Evolutionary conservation across 768 basidiomycete genomes (phyloP).

Genomic region (Macrocybe gigantea): DNA sequence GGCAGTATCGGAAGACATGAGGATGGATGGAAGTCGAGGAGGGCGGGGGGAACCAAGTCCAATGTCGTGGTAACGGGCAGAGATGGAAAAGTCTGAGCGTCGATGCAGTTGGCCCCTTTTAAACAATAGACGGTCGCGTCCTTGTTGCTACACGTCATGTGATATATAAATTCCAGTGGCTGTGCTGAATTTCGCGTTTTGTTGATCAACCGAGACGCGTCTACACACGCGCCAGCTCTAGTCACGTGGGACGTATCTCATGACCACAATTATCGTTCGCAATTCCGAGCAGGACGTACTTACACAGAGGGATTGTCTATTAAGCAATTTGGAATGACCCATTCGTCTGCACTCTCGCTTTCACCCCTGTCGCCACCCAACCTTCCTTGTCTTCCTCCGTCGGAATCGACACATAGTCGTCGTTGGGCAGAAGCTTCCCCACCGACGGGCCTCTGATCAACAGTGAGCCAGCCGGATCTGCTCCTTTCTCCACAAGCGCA

Average conservation of each 20-base stretch:
- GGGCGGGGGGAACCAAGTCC: background rate
- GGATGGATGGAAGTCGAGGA: background rate
- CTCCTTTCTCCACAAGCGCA: conserved; percentile 53
- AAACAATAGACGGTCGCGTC: conserved; percentile 15
- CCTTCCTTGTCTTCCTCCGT: conserved; percentile 27
- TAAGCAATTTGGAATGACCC: conserved; percentile 49
- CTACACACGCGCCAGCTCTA: conserved; percentile 12
- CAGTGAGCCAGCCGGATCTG: conserved; percentile 58
- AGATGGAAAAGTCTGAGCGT: conserved; percentile 14
- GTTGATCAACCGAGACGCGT: conserved; percentile 25
- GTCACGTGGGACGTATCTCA: conserved; percentile 13
- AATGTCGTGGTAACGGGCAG: conserved; percentile 7
- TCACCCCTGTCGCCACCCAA: conserved; percentile 41
- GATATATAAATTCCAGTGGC: conserved; percentile 24
- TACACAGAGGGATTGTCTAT: background rate
- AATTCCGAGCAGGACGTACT: background rate
- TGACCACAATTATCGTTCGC: background rate
- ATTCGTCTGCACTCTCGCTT: conserved; percentile 53
- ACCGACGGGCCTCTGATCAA: conserved; percentile 71
- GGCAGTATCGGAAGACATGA: conserved; percentile 21
- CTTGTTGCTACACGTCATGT: conserved; percentile 15
- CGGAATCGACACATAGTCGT: conserved; percentile 33
- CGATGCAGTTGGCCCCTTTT: conserved; percentile 20
- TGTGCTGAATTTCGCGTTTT: conserved; percentile 32
- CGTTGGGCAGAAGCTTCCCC: conserved; percentile 40